A percentile compares a stretch with the other conserved stretches of the same genome.
phyloP scores from a whole-genome alignment of 2,329 filamentous ascomycete species.

The Stemphylium beticola region DNA sequence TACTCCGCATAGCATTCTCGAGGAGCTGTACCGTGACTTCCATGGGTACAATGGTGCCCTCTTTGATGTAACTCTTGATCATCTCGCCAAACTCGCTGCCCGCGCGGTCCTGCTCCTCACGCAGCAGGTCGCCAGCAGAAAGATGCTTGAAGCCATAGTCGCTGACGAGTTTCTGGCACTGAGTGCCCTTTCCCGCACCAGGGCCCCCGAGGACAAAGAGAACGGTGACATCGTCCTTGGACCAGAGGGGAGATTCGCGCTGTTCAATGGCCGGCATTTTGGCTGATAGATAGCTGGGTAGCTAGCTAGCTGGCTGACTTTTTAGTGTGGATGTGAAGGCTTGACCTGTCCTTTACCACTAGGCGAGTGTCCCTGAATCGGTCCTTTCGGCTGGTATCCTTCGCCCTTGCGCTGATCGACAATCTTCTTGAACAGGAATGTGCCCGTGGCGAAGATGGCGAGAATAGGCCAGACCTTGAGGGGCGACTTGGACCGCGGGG shows the following conservation, averaged over 20 bases:
- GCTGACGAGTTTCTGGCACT: constrained; percentile 85
- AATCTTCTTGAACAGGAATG: constrained; percentile 55
- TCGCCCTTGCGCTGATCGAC: constrained; percentile 53
- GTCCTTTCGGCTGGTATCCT: constrained; percentile 36
- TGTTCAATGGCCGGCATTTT: constrained; percentile 50
- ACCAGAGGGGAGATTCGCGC: constrained; percentile 74
- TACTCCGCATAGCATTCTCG: constrained; percentile 86
- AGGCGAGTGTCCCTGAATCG: constrained; percentile 41
- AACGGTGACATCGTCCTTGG: constrained; percentile 79
- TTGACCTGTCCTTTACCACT: constrained; percentile 31
- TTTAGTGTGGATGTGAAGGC: constrained; percentile 34
- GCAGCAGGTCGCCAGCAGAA: constrained; percentile 89
- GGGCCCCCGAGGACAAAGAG: constrained; percentile 96
- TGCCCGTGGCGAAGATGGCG: constrained; percentile 55
- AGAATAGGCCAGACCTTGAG: constrained; percentile 54
- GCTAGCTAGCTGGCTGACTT: constrained; percentile 5
- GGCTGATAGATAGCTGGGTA: neutral
- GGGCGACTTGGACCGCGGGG: constrained; percentile 48
- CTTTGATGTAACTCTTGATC: constrained; percentile 91
- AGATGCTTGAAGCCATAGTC: constrained; percentile 93
- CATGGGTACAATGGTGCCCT: constrained; percentile 98
- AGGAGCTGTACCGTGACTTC: constrained; percentile 93
- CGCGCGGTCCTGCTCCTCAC: constrained; percentile 87
- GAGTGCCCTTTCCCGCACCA: constrained; percentile 94
- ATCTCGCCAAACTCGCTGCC: constrained; percentile 89